Evolutionary conservation across 2,329 filamentous ascomycete genomes (phyloP), one percentile per base, ranked within the genome.

Genomic region (Neonectria punicea): DNA sequence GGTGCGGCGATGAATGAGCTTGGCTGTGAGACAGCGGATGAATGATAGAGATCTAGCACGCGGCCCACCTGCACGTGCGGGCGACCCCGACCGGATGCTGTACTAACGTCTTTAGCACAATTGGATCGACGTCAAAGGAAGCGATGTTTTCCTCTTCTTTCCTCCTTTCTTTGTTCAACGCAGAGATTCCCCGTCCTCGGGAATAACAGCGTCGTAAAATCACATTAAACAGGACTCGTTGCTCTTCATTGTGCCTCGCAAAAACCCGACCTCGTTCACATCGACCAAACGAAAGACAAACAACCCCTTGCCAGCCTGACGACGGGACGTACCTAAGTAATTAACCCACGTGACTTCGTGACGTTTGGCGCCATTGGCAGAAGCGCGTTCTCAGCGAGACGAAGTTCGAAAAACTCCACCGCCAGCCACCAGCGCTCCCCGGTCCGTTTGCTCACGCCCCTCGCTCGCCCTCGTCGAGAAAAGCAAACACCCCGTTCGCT

Each of bases 51-150:
- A 18, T 11, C n/a, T 53, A 60, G 53, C 63, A 65, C 53, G 65
- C 53, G 68, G 58, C 65, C 67, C 72, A 65, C 70, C 60, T 62
- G 72, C 72, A 74, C 72, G 72, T 74, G 72, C 66, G 50, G 46
- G 39, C 51, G 49, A 16, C 36, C 36, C 16, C 16, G 30, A 25
- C 25, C 5, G 25, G 25, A 30, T 56, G 49, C 13, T 47, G 18
- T 28, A 41, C n/a, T 16, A 16, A 34, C 5, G 32, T 16, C 9
- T 30, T n/a, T 28, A 34, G 47, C 28, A 18, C 28, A 5, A 18
- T 9, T n/a, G 20, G 5, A 18, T 25, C 44, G 7, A 14, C 5
- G 13, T 49, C 46, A 9, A 49, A 16, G 22, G 7, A 25, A 30
- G 5, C 34, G 18, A n/a, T 7, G 14, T 51, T 18, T 22, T 22